phyloP scores from a whole-genome alignment of 2,329 filamentous ascomycete genomes.

The Nannizzia gypsea region DNA sequence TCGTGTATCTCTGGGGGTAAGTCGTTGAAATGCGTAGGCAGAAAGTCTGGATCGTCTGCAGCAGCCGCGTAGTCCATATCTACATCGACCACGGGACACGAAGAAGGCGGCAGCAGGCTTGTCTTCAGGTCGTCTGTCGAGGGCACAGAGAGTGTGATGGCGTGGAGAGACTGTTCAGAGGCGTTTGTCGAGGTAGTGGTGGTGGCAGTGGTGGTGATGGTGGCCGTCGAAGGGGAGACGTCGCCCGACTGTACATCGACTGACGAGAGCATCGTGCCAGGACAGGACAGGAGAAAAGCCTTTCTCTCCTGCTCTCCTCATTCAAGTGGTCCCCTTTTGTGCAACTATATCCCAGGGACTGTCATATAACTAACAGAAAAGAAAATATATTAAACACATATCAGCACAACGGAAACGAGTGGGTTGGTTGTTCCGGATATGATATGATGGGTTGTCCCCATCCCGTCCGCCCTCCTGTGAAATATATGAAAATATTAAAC shows the following conservation, averaged over 20 bases:
- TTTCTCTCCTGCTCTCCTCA: background rate
- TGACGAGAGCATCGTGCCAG: background rate
- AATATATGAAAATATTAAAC: too few species aligned
- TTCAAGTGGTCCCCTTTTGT: background rate
- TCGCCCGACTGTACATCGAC: background rate
- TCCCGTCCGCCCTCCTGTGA: too few species aligned
- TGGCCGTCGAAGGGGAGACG: background rate
- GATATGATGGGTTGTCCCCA: too few species aligned
- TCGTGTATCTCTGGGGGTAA: conserved; percentile 62
- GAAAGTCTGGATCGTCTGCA: background rate
- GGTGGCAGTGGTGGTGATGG: background rate
- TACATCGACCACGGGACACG: background rate
- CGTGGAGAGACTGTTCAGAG: background rate
- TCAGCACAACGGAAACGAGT: too few species aligned
- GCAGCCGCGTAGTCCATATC: background rate
- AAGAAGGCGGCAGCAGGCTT: background rate
- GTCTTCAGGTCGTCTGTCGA: background rate
- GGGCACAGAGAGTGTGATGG: background rate
- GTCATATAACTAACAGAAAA: background rate
- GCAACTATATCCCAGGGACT: background rate
- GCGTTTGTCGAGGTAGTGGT: background rate
- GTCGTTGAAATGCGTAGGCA: conserved; percentile 24
- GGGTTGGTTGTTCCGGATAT: too few species aligned
- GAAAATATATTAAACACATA: background rate
- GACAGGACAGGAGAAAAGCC: background rate